Evolutionary conservation across 345 rosid genomes (phyloP).

Genomic region (Leavenworthia alabamica): DNA sequence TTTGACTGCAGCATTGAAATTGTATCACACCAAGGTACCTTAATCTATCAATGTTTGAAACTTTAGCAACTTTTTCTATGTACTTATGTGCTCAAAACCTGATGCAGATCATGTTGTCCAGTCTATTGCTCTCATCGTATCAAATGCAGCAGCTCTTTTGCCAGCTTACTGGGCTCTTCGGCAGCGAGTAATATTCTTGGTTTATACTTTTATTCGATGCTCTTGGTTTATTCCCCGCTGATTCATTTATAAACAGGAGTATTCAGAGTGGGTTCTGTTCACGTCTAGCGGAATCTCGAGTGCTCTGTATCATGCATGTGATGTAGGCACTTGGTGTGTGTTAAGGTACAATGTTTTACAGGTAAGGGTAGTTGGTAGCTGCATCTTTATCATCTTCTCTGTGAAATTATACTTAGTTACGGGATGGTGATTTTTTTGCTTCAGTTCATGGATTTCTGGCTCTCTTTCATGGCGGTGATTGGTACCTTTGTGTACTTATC

Average conservation of each 20-base stretch:
- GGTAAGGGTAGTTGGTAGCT: conserved; percentile 37
- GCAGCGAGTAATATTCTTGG: conserved; percentile 52
- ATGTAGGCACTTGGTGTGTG: conserved; percentile 88
- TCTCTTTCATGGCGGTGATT: conserved; percentile 95
- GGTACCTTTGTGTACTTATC: conserved; percentile 81
- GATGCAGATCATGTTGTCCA: conserved; percentile 68
- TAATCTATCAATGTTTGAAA: neutral
- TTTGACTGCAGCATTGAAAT: conserved; percentile 84
- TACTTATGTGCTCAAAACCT: conserved; percentile 26
- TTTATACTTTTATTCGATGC: neutral
- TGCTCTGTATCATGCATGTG: conserved; percentile 95
- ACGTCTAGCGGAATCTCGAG: conserved; percentile 89
- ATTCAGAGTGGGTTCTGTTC: conserved; percentile 92
- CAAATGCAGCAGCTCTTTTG: conserved; percentile 82
- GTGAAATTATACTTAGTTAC: conserved; percentile 21
- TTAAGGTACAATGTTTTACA: conserved; percentile 70
- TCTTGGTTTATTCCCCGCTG: neutral
- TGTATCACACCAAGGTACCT: conserved; percentile 65
- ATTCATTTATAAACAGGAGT: conserved; percentile 52
- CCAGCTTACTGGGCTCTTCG: conserved; percentile 90
- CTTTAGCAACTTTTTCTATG: conserved; percentile 1
- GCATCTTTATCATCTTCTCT: conserved; percentile 12
- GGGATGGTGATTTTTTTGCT: conserved; percentile 17
- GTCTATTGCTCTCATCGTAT: conserved; percentile 73
- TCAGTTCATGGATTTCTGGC: conserved; percentile 99